These are phyloP conservation scores for Piedraia hortae DNA, from an alignment of 2,329 filamentous ascomycete genomes.

Conservation along the genomic window DNA sequence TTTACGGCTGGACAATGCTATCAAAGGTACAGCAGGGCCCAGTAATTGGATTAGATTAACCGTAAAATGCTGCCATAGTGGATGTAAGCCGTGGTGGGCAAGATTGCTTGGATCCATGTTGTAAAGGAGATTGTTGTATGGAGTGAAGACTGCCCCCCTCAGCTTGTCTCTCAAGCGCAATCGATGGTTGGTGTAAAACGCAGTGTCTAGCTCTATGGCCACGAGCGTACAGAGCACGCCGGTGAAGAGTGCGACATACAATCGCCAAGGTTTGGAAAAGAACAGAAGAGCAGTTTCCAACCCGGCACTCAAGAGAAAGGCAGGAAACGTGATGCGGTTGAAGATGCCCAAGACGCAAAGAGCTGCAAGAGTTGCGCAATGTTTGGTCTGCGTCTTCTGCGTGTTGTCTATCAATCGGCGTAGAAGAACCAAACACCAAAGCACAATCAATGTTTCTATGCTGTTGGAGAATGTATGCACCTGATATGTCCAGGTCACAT, in stretches of 20 bases:
- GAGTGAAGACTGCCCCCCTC: conserved; percentile 23
- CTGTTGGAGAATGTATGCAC: conserved; percentile 97
- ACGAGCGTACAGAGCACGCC: conserved; percentile 41
- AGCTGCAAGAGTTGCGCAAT: conserved; percentile 52
- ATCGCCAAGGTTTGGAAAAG: conserved; percentile 30
- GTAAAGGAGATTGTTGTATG: conserved; percentile 25
- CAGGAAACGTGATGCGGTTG: conserved; percentile 91
- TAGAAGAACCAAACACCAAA: conserved; percentile 82
- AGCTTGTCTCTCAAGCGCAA: conserved; percentile 40
- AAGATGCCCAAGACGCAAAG: conserved; percentile 69
- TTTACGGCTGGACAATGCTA: conserved; percentile 23
- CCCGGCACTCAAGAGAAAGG: conserved; percentile 64
- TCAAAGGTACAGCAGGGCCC: conserved; percentile 22
- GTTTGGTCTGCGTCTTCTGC: conserved; percentile 48
- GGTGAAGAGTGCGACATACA: conserved; percentile 29
- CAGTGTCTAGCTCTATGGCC: conserved; percentile 59
- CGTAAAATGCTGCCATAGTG: conserved; percentile 24
- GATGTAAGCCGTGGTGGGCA: conserved; percentile 25
- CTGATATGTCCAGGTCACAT: conserved; percentile 97
- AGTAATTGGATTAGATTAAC: conserved; percentile 25
- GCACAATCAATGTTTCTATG: conserved; percentile 71
- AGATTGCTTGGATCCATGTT: conserved; percentile 22
- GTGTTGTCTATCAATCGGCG: conserved; percentile 57
- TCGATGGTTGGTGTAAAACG: conserved; percentile 47
- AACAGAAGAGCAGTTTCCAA: conserved; percentile 69